phyloP scores from a whole-genome alignment of 352 stramenopile genomes.

The Globisporangium paddicum region DNA sequence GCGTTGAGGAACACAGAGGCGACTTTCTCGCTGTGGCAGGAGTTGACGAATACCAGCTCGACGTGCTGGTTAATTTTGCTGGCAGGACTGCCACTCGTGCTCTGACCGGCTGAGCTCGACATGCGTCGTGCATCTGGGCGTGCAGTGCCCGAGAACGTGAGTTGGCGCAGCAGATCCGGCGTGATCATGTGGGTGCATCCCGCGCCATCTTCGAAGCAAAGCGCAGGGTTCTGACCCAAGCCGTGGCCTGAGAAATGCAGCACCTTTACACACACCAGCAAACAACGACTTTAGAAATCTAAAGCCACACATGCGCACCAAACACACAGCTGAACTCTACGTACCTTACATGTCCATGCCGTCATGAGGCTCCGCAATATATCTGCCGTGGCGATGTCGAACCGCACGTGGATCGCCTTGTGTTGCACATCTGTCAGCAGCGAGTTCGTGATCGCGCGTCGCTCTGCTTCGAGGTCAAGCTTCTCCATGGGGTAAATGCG shows the following conservation, averaged over 20 bases:
- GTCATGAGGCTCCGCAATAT: conserved; percentile 78
- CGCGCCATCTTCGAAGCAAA: conserved; percentile 77
- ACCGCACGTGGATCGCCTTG: conserved; percentile 72
- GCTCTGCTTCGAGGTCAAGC: conserved; percentile 70
- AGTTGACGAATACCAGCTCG: conserved; percentile 81
- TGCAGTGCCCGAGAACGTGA: conserved; percentile 55
- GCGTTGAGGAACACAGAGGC: conserved; percentile 86
- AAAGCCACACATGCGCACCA: neutral
- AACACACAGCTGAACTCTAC: too few relatives aligned
- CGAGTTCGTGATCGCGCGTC: conserved; percentile 61
- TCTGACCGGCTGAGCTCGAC: conserved; percentile 10
- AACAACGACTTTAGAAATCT: neutral
- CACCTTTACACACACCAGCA: conserved; percentile 22
- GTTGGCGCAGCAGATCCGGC: conserved; percentile 48
- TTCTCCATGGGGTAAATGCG: conserved; percentile 85
- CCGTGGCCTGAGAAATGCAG: conserved; percentile 81
- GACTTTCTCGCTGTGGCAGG: conserved; percentile 83
- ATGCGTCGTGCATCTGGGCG: neutral
- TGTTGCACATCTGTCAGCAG: conserved; percentile 65
- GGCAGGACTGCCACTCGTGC: conserved; percentile 5
- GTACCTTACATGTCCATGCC: conserved; percentile 42
- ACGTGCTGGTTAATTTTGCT: conserved; percentile 22
- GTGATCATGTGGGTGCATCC: conserved; percentile 77
- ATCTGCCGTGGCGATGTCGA: conserved; percentile 74
- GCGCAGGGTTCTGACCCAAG: conserved; percentile 52